Conservation (phyloP, 1,139 yeast species). For the Blastobotrys niveus region DNA sequence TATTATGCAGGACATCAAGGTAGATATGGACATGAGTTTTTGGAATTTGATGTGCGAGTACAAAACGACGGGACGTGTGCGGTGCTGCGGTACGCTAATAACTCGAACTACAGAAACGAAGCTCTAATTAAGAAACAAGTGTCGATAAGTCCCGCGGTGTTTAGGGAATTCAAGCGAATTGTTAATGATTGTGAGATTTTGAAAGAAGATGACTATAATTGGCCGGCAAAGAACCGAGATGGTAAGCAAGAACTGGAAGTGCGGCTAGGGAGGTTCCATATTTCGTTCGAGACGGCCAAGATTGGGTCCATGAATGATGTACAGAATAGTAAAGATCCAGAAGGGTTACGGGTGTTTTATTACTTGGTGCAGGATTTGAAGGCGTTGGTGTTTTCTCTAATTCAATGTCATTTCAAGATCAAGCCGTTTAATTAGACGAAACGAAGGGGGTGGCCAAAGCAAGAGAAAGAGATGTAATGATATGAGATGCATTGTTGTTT, state of each 20-base stretch:
- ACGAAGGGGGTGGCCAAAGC: no score
- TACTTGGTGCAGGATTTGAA: constrained; percentile 43
- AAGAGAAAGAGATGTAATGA: no score
- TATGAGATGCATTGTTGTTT: no score
- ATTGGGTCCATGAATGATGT: constrained; percentile 41
- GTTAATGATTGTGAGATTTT: constrained; percentile 40
- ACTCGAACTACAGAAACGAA: constrained; percentile 43
- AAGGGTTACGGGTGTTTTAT: constrained; percentile 42
- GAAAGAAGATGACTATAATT: constrained; percentile 38
- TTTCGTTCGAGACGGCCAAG: constrained; percentile 37
- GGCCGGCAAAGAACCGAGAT: constrained; percentile 41
- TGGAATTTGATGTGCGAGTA: constrained; percentile 40
- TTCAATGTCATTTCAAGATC: constrained; percentile 37
- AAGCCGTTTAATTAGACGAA: constrained; percentile 5
- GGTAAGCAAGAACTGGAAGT: constrained; percentile 45
- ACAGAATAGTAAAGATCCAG: constrained; percentile 40
- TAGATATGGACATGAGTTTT: constrained; percentile 43
- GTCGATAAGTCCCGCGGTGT: constrained; percentile 35
- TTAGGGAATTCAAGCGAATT: constrained; percentile 35
- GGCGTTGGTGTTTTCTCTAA: constrained; percentile 41
- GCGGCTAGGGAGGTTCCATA: constrained; percentile 37
- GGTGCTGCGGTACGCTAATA: constrained; percentile 41
- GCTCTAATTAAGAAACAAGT: constrained; percentile 39
- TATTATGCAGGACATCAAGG: constrained; percentile 44
- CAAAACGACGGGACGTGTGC: constrained; percentile 35